Base-by-base conservation (phyloP, 2,329 filamentous ascomycete genomes). In the Cryphonectria nitschkei region DNA sequence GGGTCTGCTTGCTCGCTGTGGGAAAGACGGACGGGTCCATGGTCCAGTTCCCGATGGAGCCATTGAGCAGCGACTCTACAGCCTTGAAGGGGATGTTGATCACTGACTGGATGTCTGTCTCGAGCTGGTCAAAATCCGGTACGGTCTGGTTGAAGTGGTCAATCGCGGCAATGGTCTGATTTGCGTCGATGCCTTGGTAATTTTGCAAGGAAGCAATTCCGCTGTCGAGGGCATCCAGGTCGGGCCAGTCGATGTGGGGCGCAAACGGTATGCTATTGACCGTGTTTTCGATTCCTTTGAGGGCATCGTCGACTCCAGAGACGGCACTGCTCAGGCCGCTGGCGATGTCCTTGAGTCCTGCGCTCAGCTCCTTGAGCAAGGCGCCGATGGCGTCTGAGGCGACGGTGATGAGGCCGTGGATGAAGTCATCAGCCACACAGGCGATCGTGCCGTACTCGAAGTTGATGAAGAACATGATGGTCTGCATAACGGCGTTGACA, bases 401-500 rank as follows among this genome's bases (percentile, higher is more conserved):
- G 61, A 90, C 90, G 67, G 93, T 89, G 67, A 98, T 84, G 76
- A 90, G 93, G 73, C 94, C 94, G 74, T 92, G 89, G 69, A 98
- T 87, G 64, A 94, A 90, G 74, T 97, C 88, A 41, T 93, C 93
- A 78, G 97, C 93, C 67, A 99, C 87, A 78, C 96, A 99, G 74
- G 94, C 87, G 78, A 97, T 98, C 22, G 94, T 98, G 66, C 91
- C 92, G 61, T 93, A 95, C 82, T 97, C 87, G 82, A 98, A 91
- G 80, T 97, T 93, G 83, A 99, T 94, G 79, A 94, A 89, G 82
- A 98, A 99, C 74, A 98, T 85, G 73, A 98, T 90, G 68, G 98
- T 91, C 78, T 92, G 90, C 81, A 97, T 92, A 16, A 98, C 90
- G 56, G 90, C 94, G 41, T 92, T 95, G 74, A 98, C 85, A 72